Base-by-base conservation (phyloP, 1,139 yeast species). In the Zhuliangozyma blackwelliae region DNA sequence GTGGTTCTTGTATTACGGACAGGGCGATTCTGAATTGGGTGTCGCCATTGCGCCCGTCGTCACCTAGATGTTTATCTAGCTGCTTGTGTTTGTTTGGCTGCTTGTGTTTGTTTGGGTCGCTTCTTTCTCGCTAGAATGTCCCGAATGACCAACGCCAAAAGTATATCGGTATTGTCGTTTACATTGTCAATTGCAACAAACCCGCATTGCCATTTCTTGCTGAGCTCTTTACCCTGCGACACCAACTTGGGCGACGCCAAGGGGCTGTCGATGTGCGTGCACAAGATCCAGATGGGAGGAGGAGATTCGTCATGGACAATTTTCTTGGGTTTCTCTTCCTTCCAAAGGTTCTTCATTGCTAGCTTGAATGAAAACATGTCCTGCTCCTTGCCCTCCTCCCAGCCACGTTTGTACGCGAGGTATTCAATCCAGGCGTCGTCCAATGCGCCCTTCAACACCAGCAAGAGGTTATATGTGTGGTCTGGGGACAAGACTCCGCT, bases 381-480 rank as follows among this genome's bases (percentile, higher is more conserved):
- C 29, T 75, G 72, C 53, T 83, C 94, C 47, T 75, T 66, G 3
- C 87, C 86, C 34, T 63, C 61, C 36, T 75, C 72, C 82, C 87
- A 78, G 28, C 67, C 65, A 22, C 55, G 59, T 41, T 72, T 71
- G 52, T 77, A 83, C 6, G 67, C 62, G 38, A 72, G 59, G 50
- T 72, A 84, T 50, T 82, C 88, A 31, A 64, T 67, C 94, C 94
- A 84, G 2, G 90, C 90, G 43, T 82, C 89, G 20, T 71, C 68
- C 28, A 84, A 66, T 0, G 85, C 75, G 5, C 63, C 67, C 49
- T 75, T 69, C 41, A 78, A 75, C 6, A 65, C 62, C 27, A 68
- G 64, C 16, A 81, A 53, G 8, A 77, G 50, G 6, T 66, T 60
- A 35, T 79, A 60, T 0, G 82, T 68, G 13, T 54, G 45, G 32